phyloP scores from a whole-genome alignment of 371 early-diverging fungal genomes.

The Apophysomyces ossiformis region DNA sequence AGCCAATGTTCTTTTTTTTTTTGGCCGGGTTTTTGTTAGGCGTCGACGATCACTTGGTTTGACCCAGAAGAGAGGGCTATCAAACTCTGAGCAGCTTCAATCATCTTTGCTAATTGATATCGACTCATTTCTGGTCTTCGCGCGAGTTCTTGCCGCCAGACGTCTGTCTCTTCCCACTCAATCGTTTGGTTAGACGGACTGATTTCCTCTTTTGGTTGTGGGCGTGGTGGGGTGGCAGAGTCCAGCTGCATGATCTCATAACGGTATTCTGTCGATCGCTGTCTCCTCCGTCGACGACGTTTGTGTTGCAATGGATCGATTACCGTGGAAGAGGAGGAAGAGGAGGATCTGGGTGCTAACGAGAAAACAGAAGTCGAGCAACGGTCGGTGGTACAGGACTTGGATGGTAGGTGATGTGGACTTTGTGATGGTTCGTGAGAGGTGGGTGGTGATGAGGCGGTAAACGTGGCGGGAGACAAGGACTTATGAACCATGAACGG shows the following conservation, averaged over 20 bases:
- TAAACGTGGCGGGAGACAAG: slow-evolving; percentile 1
- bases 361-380: background rate
- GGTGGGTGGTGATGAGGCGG: too few relatives aligned
- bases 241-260: slow-evolving; percentile 8
- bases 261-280: slow-evolving; percentile 1
- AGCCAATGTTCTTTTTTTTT: background rate
- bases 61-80: background rate
- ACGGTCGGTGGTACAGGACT: background rate
- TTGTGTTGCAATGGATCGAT: background rate
- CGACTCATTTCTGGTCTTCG: slow-evolving; percentile 6
- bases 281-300: slow-evolving; percentile 3
- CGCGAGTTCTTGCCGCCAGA: slow-evolving; percentile 6
- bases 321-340: background rate
- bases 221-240: background rate
- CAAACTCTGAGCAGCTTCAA: slow-evolving; percentile 3
- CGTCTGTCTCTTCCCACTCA: background rate
- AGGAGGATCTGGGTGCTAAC: background rate
- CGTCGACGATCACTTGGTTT: slow-evolving; percentile 4
- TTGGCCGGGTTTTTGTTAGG: background rate
- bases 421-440: background rate
- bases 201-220: background rate
- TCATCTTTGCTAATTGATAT: slow-evolving; percentile 2
- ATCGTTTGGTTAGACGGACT: background rate
- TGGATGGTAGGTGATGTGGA: background rate
- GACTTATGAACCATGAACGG: background rate